Evolutionary conservation across 257 asterid species (phyloP).

Genomic region (Solanum peruvianum): DNA sequence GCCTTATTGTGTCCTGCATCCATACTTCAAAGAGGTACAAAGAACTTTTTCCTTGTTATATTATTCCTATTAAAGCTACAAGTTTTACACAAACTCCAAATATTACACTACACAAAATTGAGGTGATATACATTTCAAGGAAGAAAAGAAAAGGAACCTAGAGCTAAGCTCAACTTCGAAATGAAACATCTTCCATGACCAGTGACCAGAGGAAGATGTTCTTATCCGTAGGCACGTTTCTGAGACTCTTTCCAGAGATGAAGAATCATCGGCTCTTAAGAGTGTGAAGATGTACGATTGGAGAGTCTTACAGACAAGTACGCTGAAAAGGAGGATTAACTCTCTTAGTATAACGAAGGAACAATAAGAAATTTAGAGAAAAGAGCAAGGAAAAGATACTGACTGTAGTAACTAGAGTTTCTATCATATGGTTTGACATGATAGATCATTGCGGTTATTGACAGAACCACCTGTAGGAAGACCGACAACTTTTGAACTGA

Average conservation of each 20-base stretch:
- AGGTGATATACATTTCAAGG: background rate
- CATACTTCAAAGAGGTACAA: background rate
- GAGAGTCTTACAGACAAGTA: background rate
- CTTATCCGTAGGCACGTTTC: background rate
- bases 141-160: background rate
- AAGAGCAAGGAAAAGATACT: background rate
- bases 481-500: slow-evolving; percentile 20
- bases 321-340: background rate
- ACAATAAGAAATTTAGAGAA: background rate
- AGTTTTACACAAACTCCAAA: background rate
- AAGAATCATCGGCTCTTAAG: background rate
- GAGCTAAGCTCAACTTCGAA: background rate
- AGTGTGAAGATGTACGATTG: background rate
- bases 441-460: slow-evolving; percentile 11
- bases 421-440: slow-evolving; percentile 8
- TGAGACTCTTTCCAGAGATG: background rate
- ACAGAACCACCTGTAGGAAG: slow-evolving; percentile 18
- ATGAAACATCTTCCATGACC: background rate
- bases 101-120: slow-evolving; percentile 20
- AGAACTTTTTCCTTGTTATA: background rate
- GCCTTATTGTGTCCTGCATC: background rate
- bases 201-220: background rate
- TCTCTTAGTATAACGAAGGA: background rate
- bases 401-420: background rate
- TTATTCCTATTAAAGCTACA: slow-evolving; percentile 2